Conservation (phyloP, 2,329 filamentous ascomycete genomes). For the Verticillium dahliae region DNA sequence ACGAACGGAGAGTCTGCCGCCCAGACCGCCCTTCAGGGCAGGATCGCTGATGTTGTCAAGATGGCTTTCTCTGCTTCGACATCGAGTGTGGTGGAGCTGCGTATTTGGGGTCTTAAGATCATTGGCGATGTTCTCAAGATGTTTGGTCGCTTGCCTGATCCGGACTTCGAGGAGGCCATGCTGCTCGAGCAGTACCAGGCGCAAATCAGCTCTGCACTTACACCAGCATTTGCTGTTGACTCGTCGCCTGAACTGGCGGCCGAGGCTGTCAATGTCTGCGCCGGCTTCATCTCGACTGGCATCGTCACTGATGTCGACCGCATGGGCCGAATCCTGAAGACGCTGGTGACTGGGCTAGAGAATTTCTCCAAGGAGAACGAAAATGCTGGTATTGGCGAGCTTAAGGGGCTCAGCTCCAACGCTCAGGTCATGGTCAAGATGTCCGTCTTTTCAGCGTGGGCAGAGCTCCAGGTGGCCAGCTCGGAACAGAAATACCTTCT, state of each 20-base stretch:
- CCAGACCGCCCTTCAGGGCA: slow-evolving; percentile 71
- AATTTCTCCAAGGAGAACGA: slow-evolving; percentile 82
- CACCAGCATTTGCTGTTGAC: slow-evolving; percentile 90
- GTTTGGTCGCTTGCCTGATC: slow-evolving; percentile 92
- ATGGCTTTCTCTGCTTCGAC: slow-evolving; percentile 98
- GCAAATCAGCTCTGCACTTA: slow-evolving; percentile 93
- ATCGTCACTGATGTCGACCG: slow-evolving; percentile 96
- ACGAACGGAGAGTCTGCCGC: slow-evolving; percentile 73
- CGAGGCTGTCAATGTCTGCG: slow-evolving; percentile 94
- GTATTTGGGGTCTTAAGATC: slow-evolving; percentile 87
- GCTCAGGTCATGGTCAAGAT: slow-evolving; percentile 98
- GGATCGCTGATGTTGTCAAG: slow-evolving; percentile 85
- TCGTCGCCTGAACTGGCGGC: slow-evolving; percentile 94
- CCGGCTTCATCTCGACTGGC: slow-evolving; percentile 94
- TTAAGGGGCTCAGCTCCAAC: slow-evolving; percentile 89
- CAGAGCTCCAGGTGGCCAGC: slow-evolving; percentile 91
- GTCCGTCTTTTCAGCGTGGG: slow-evolving; percentile 95
- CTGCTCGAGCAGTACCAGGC: slow-evolving; percentile 97
- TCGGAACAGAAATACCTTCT: slow-evolving; percentile 84
- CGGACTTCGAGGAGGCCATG: slow-evolving; percentile 95
- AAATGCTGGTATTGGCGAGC: slow-evolving; percentile 81
- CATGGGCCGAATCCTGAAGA: slow-evolving; percentile 97
- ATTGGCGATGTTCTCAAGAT: slow-evolving; percentile 91
- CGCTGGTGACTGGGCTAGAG: slow-evolving; percentile 82
- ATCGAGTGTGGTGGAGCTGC: slow-evolving; percentile 80